phyloP scores from a whole-genome alignment of 2,329 filamentous ascomycete species.

The Colletotrichum theobromicola region DNA sequence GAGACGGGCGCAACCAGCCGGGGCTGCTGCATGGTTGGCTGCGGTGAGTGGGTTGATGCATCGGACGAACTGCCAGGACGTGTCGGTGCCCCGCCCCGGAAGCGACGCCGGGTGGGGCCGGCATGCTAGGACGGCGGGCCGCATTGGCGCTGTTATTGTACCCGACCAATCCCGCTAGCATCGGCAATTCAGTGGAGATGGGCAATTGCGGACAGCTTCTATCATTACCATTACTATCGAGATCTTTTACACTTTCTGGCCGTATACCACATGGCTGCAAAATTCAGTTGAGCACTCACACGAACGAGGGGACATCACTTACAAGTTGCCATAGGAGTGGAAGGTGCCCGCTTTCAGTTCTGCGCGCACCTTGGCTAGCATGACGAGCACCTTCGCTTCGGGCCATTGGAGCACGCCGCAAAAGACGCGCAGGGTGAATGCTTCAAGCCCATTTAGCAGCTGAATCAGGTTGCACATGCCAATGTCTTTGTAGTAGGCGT shows the following conservation, averaged over 20 bases:
- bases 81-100: not conserved
- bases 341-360: conserved; percentile 31
- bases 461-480: conserved; percentile 17
- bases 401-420: conserved; percentile 33
- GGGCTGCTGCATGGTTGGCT: not conserved
- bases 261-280: conserved; percentile 12
- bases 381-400: conserved; percentile 28
- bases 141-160: not conserved
- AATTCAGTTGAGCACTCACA: not conserved
- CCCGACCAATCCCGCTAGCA: not conserved
- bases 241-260: conserved; percentile 12
- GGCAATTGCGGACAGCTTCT: not conserved
- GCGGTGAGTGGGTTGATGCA: not conserved
- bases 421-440: conserved; percentile 29
- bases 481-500: conserved; percentile 27
- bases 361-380: conserved; percentile 31
- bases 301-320: not conserved
- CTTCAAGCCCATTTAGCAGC: conserved; percentile 26
- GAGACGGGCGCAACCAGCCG: not conserved
- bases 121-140: not conserved
- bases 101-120: not conserved
- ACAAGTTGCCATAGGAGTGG: conserved; percentile 30
- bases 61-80: not conserved
- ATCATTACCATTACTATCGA: not conserved
- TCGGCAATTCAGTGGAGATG: not conserved